Evolutionary conservation across 257 asterid genomes (phyloP).

Genomic region (Verbascum thapsus): DNA sequence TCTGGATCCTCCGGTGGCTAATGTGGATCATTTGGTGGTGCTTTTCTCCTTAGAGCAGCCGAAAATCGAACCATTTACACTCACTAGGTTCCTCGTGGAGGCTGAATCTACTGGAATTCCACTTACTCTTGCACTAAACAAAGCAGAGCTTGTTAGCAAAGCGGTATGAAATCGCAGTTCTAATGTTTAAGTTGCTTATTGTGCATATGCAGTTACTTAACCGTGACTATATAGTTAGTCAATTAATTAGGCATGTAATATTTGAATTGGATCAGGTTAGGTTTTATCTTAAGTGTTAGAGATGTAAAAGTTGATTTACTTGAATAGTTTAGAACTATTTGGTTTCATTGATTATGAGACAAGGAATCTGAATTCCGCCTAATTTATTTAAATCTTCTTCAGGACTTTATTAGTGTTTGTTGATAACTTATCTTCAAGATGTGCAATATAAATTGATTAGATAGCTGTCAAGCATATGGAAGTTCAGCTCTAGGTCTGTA

Average conservation of each 20-base stretch:
- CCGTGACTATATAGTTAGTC: neutral
- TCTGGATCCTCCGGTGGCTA: conserved; percentile 91
- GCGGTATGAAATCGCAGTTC: conserved; percentile 44
- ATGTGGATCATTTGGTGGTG: conserved; percentile 84
- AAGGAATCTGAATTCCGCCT: no score
- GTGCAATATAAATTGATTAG: neutral
- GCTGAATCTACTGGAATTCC: conserved; percentile 94
- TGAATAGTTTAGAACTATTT: no score
- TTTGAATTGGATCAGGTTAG: neutral
- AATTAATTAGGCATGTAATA: no score
- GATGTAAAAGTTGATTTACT: no score
- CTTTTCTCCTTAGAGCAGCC: conserved; percentile 88
- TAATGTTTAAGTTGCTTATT: conserved; percentile 11
- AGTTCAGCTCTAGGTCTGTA: neutral
- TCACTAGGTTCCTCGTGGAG: conserved; percentile 92
- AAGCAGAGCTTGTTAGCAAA: conserved; percentile 73
- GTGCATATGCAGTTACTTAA: neutral
- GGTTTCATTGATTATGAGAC: no score
- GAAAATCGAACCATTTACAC: conserved; percentile 62
- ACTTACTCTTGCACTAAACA: conserved; percentile 76
- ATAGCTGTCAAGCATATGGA: neutral
- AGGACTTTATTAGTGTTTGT: no score
- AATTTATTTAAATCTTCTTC: no score
- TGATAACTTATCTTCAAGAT: neutral
- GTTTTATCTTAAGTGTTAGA: no score